Evolutionary conservation across 1,284 basidiomycete species (phyloP).

Genomic region (Irpex sp.): DNA sequence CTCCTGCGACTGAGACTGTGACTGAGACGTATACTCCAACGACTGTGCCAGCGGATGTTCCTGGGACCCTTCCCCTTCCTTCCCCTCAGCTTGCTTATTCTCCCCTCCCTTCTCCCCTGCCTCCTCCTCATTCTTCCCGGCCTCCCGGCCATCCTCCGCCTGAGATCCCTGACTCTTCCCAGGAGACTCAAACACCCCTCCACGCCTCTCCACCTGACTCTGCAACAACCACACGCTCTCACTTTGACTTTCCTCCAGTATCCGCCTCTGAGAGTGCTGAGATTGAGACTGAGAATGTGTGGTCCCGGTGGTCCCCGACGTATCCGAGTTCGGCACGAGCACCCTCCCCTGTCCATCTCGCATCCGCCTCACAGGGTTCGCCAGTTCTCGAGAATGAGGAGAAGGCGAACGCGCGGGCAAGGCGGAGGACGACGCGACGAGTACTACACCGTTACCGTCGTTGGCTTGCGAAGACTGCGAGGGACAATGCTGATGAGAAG

Average conservation of each 20-base stretch:
- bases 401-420: neutral
- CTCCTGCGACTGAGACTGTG: slow-evolving; percentile 2
- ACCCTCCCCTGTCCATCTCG: slow-evolving; percentile 28
- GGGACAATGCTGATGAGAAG: neutral
- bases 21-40: slow-evolving; percentile 9
- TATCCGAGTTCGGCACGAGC: slow-evolving; percentile 52
- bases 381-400: no score
- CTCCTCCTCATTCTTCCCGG: no score
- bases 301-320: slow-evolving; percentile 25
- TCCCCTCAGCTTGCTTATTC: no score
- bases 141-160: no score
- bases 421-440: neutral
- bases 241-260: neutral
- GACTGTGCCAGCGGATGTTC: slow-evolving; percentile 6
- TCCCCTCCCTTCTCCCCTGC: no score
- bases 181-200: no score
- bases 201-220: no score
- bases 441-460: neutral
- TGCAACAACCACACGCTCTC: neutral
- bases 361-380: no score
- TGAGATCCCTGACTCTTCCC: no score
- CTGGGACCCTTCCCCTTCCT: neutral
- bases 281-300: slow-evolving; percentile 5
- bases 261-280: slow-evolving; percentile 5
- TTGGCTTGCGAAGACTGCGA: no score